Evolutionary conservation across 2,329 filamentous ascomycete genomes (phyloP).

Genomic region (Stagonosporopsis chrysanthemi): DNA sequence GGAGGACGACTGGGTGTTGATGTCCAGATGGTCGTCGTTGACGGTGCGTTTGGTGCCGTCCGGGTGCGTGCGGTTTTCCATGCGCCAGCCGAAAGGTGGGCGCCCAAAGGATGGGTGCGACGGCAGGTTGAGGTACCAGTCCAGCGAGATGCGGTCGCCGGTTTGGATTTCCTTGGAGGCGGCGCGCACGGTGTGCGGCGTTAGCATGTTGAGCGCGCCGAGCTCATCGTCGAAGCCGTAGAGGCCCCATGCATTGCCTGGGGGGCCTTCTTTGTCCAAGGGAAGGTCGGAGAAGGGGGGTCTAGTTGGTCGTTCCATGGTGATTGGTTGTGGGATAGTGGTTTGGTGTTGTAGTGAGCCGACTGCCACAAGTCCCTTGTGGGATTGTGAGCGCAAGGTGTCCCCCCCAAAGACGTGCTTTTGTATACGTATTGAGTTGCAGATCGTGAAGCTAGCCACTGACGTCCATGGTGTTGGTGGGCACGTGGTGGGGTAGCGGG

Average conservation of each 20-base stretch:
- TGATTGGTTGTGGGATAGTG: not conserved
- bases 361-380: not conserved
- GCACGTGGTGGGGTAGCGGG: conserved; percentile 20
- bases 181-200: conserved; percentile 52
- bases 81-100: conserved; percentile 39
- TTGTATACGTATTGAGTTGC: conserved; percentile 31
- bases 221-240: conserved; percentile 61
- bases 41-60: conserved; percentile 40
- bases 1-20: conserved; percentile 50
- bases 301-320: conserved; percentile 31
- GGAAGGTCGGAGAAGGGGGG: conserved; percentile 58
- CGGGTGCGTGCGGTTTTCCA: conserved; percentile 37
- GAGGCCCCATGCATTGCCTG: conserved; percentile 64
- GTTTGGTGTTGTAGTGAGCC: not conserved
- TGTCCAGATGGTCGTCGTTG: conserved; percentile 48
- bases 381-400: not conserved
- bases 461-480: conserved; percentile 12
- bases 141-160: conserved; percentile 49
- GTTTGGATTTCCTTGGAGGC: conserved; percentile 57
- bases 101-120: conserved; percentile 49
- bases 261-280: conserved; percentile 58
- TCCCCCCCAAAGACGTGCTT: conserved; percentile 6
- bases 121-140: conserved; percentile 54
- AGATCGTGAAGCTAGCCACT: conserved; percentile 32
- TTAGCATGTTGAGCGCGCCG: conserved; percentile 64